Conservation (phyloP, 2,329 filamentous ascomycete genomes). For the Fusarium sp. region DNA sequence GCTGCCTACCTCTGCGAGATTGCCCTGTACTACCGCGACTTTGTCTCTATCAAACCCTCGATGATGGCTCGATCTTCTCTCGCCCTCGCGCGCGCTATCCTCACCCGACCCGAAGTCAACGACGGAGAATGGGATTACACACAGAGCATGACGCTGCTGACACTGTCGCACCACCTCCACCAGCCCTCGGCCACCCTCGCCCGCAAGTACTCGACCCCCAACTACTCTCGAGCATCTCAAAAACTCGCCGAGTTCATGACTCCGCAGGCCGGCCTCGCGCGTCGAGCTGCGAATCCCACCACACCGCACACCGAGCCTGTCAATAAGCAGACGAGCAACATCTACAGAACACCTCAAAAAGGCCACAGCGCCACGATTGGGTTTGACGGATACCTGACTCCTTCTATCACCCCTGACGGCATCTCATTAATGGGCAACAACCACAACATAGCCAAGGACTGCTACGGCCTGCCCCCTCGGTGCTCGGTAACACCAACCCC, state of each 20-base stretch:
- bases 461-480: conserved; percentile 62
- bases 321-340: conserved; percentile 64
- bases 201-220: conserved; percentile 69
- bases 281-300: conserved; percentile 64
- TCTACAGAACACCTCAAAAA: conserved; percentile 85
- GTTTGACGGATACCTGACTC: conserved; percentile 83
- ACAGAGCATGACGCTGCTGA: conserved; percentile 74
- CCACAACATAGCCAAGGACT: conserved; percentile 59
- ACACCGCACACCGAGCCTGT: conserved; percentile 69
- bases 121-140: conserved; percentile 82
- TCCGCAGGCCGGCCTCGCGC: conserved; percentile 68
- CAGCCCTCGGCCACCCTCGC: conserved; percentile 69
- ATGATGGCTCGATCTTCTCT: conserved; percentile 90
- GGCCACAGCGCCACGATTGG: conserved; percentile 71
- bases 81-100: conserved; percentile 86
- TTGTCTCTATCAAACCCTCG: conserved; percentile 91
- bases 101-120: conserved; percentile 81
- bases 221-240: conserved; percentile 65
- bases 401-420: conserved; percentile 85
- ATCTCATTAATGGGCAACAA: conserved; percentile 62
- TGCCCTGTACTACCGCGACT: conserved; percentile 95
- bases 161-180: conserved; percentile 69
- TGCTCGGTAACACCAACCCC: conserved; percentile 74
- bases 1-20: conserved; percentile 94
- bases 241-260: conserved; percentile 70